Conservation (phyloP, 2,329 filamentous ascomycete species). For the Pseudocercospora musae region DNA sequence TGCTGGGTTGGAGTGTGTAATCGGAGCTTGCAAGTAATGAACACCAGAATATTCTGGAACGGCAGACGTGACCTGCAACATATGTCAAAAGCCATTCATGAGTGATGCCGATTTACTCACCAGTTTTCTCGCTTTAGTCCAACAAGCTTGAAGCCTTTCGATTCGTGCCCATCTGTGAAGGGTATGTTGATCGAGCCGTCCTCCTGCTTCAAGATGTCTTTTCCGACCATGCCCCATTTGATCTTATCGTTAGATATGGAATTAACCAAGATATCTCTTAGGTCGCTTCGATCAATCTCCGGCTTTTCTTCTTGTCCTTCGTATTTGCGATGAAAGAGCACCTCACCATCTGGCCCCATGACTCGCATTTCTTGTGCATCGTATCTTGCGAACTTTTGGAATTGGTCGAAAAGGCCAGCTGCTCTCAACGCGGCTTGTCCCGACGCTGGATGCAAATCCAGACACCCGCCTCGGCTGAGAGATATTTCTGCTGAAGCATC, state of each 20-base stretch:
- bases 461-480: conserved; percentile 26
- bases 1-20: conserved; percentile 30
- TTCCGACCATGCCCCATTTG: conserved; percentile 34
- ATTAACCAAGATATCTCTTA: conserved; percentile 39
- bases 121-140: conserved; percentile 39
- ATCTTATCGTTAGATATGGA: conserved; percentile 36
- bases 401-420: conserved; percentile 32
- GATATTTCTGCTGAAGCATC: conserved; percentile 18
- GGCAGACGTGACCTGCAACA: conserved; percentile 33
- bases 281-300: conserved; percentile 41
- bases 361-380: conserved; percentile 24
- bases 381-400: conserved; percentile 29
- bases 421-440: conserved; percentile 32
- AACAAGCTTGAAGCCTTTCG: conserved; percentile 44
- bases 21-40: conserved; percentile 32
- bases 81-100: background rate
- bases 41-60: conserved; percentile 37
- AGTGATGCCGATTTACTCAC: conserved; percentile 20
- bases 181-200: conserved; percentile 25
- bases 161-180: conserved; percentile 33
- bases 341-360: conserved; percentile 8
- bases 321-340: background rate
- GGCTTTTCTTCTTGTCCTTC: conserved; percentile 31
- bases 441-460: conserved; percentile 32
- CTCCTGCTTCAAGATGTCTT: conserved; percentile 18